Conservation (phyloP, 2,329 filamentous ascomycete genomes). For the Pseudopithomyces chartarum region DNA sequence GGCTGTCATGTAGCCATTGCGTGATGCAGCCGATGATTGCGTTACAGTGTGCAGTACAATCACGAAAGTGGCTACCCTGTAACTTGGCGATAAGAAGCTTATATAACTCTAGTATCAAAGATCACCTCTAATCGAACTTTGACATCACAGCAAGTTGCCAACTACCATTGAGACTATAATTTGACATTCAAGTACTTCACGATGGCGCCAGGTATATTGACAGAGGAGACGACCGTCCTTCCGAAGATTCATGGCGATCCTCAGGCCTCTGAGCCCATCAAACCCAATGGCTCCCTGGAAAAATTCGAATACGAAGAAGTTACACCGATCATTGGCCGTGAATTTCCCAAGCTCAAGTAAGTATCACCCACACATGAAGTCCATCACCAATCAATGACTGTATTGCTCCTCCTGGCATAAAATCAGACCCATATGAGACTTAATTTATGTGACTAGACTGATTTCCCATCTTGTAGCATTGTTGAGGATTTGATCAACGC, state of each 20-base stretch:
- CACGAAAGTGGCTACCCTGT: background rate
- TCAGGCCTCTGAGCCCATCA: conserved; percentile 31
- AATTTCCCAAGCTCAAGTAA: conserved; percentile 46
- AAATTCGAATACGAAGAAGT: conserved; percentile 54
- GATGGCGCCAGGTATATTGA: conserved; percentile 4
- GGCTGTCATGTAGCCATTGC: background rate
- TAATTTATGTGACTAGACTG: too few species aligned
- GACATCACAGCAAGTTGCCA: too few species aligned
- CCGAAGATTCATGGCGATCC: background rate
- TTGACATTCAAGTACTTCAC: background rate
- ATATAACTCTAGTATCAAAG: too few species aligned
- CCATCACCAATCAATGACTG: too few species aligned
- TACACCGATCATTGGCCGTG: conserved; percentile 56
- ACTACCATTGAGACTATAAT: background rate
- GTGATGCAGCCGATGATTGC: conserved; percentile 7
- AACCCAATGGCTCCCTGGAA: conserved; percentile 49
- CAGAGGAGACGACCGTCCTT: background rate
- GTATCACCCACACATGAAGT: too few species aligned
- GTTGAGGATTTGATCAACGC: conserved; percentile 41
- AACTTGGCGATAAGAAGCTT: background rate
- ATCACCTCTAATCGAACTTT: too few species aligned
- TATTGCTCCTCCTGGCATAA: too few species aligned
- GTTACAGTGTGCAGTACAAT: conserved; percentile 1
- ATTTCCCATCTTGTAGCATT: conserved; percentile 11
- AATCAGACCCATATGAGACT: too few species aligned